Percentiles rank a stretch among this genome's conserved stretches.
Evolutionary conservation across 139 green algal genomes (phyloP).

Genomic region (Pseudopediastrum boryanum): DNA sequence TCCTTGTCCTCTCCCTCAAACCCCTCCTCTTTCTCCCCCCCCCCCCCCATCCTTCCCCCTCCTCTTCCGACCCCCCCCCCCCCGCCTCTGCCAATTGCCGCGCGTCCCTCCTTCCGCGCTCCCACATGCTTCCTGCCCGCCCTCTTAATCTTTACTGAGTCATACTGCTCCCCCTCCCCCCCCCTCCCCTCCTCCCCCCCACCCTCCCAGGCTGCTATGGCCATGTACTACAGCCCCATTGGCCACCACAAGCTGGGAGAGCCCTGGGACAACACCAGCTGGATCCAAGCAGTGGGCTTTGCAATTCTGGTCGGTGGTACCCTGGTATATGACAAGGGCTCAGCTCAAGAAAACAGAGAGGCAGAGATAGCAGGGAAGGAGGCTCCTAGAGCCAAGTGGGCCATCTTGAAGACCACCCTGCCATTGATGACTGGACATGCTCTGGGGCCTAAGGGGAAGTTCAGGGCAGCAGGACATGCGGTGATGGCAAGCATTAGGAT

Average conservation of each 20-base stretch:
- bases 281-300: conserved; percentile 60
- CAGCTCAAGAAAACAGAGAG: conserved; percentile 39
- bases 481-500: conserved; percentile 19
- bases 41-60: neutral
- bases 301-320: conserved; percentile 73
- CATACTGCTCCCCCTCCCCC: neutral
- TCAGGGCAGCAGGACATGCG: conserved; percentile 5
- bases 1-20: no score
- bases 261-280: conserved; percentile 63
- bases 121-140: neutral
- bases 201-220: conserved; percentile 53
- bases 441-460: neutral
- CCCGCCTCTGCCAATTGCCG: neutral
- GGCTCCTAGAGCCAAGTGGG: neutral
- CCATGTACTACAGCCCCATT: conserved; percentile 68
- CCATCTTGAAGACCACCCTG: neutral
- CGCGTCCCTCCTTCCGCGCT: conserved; percentile 10
- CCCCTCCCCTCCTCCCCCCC: no score
- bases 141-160: neutral
- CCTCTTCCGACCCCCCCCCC: neutral
- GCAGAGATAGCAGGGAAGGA: neutral
- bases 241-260: conserved; percentile 65
- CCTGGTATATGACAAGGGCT: conserved; percentile 66
- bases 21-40: no score
- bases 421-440: conserved; percentile 4